Evolutionary conservation across 2,329 filamentous ascomycete genomes (phyloP).

Genomic region (Drechslerella stenobrocha): DNA sequence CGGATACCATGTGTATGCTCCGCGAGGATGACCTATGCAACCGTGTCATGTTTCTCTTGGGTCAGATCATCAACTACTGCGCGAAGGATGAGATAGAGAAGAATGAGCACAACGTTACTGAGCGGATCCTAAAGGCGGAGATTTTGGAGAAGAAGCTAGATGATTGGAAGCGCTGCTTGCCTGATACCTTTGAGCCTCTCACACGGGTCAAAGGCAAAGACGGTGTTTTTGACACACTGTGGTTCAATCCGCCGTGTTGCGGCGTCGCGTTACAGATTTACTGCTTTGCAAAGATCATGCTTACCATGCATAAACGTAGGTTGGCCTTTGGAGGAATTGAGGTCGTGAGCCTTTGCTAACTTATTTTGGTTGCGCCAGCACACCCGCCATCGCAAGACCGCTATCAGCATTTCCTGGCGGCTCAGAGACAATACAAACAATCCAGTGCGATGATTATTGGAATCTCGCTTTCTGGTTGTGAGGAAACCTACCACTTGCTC

Average conservation of each 20-base stretch:
- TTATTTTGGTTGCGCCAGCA: slow-evolving; percentile 10
- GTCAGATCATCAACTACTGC: slow-evolving; percentile 47
- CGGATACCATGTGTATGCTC: slow-evolving; percentile 42
- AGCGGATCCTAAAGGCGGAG: slow-evolving; percentile 35
- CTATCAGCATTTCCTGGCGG: slow-evolving; percentile 44
- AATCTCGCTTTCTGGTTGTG: slow-evolving; percentile 34
- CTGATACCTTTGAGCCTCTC: slow-evolving; percentile 43
- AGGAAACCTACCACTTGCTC: slow-evolving; percentile 42
- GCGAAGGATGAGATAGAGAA: slow-evolving; percentile 47
- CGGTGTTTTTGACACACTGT: slow-evolving; percentile 41
- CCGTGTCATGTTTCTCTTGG: slow-evolving; percentile 43
- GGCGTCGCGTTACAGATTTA: slow-evolving; percentile 44
- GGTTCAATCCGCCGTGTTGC: slow-evolving; percentile 43
- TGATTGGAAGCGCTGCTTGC: slow-evolving; percentile 42
- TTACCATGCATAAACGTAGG: slow-evolving; percentile 48
- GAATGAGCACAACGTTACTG: slow-evolving; percentile 39
- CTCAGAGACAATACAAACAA: slow-evolving; percentile 37
- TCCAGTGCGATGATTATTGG: slow-evolving; percentile 45
- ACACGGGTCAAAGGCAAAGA: slow-evolving; percentile 42
- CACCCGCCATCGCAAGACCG: slow-evolving; percentile 42
- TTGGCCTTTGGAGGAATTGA: neutral
- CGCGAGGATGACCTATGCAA: slow-evolving; percentile 42
- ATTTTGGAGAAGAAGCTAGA: slow-evolving; percentile 38
- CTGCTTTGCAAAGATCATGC: slow-evolving; percentile 44
- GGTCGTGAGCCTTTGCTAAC: slow-evolving; percentile 2